A percentile compares a stretch with the other conserved stretches of the same genome.
Evolutionary conservation across 1,139 yeast species (phyloP).

Genomic region (Scheffersomyces quercinus): DNA sequence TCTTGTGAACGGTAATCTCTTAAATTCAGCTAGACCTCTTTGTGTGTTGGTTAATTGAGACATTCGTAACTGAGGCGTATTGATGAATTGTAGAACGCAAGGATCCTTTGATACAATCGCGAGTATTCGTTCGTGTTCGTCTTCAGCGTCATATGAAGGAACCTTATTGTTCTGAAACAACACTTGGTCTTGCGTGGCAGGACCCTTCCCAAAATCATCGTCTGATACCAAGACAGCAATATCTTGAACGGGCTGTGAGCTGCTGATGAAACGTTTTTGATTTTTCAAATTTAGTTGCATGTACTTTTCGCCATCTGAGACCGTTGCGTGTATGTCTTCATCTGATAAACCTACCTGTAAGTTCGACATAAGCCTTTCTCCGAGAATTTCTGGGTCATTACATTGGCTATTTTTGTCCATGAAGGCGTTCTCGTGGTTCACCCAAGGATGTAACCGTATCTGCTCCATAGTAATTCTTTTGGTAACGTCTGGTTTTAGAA

Average conservation of each 20-base stretch:
- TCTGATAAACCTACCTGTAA: conserved; percentile 50
- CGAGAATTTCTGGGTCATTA: conserved; percentile 46
- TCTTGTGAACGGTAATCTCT: conserved; percentile 1
- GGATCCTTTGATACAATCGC: conserved; percentile 48
- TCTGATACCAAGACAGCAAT: conserved; percentile 34
- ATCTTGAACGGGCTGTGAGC: conserved; percentile 33
- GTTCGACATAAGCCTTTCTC: conserved; percentile 42
- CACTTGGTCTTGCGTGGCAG: conserved; percentile 34
- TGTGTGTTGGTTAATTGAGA: conserved; percentile 2
- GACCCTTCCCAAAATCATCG: conserved; percentile 21
- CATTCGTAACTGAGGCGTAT: conserved; percentile 2
- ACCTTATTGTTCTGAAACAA: conserved; percentile 1
- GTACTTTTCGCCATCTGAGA: neutral
- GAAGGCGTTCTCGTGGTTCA: conserved; percentile 37
- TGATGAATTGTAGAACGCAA: conserved; percentile 48
- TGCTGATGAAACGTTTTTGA: conserved; percentile 14
- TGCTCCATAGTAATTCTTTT: conserved; percentile 40
- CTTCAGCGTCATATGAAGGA: conserved; percentile 21
- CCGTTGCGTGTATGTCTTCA: conserved; percentile 10
- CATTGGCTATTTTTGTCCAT: conserved; percentile 47
- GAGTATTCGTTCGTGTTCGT: conserved; percentile 31
- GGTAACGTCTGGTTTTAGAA: conserved; percentile 47
- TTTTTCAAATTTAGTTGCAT: conserved; percentile 10
- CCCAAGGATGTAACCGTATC: conserved; percentile 55
- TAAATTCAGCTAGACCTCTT: conserved; percentile 13